Evolutionary conservation across 441 rosid genomes (phyloP), one percentile per base, ranked within the genome.

Genomic region (California macrophylla): DNA sequence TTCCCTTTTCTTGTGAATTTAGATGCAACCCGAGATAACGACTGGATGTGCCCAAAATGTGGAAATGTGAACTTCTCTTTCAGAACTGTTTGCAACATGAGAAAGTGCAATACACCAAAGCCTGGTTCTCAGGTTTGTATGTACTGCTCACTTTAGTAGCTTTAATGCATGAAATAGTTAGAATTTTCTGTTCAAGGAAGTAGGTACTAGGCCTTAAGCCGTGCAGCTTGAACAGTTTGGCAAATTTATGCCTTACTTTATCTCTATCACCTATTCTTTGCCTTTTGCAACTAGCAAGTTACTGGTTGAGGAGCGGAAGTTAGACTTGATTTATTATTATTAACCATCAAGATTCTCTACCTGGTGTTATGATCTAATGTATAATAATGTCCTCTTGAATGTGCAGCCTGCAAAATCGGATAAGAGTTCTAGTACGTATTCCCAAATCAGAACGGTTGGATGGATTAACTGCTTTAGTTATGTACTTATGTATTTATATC

Each of bases 1-100:
- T 15, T 67, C 42, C 56, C 40, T 56, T 70, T 52, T 28, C 30
- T 45, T 63, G 56, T 75, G 66, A 28, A 60, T 64, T 64, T 69
- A 94, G 98, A 92, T 82, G 82, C 87, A 36, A 67, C 93, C 6
- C 91, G 94, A 16, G 99, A 95, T 78, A 89, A 89, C 80, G 97
- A 92, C 80, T 95, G 99, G 99, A 80, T 88, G 18, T 95, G 99
- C 78, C 98, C 97, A 3, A 90, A 92, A 76, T 95, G 99, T 79
- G 99, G 98, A 45, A 95, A 95, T 72, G 79, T 95, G 50, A 95
- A 95, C 83, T 95, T 92, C 80, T 92, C 99, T 56, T 95, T 95
- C 71, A 85, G 99, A 83, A 84, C 83, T 70, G 85, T 95, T 71
- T 95, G 99, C 82, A 95, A 95, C 89, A 92, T 92, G 98, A 84